A percentile compares a stretch with the other conserved stretches of the same genome.
These are phyloP conservation scores for Phytophthora sp. DNA, from an alignment of 352 stramenopile genomes.

Conservation along the genomic window DNA sequence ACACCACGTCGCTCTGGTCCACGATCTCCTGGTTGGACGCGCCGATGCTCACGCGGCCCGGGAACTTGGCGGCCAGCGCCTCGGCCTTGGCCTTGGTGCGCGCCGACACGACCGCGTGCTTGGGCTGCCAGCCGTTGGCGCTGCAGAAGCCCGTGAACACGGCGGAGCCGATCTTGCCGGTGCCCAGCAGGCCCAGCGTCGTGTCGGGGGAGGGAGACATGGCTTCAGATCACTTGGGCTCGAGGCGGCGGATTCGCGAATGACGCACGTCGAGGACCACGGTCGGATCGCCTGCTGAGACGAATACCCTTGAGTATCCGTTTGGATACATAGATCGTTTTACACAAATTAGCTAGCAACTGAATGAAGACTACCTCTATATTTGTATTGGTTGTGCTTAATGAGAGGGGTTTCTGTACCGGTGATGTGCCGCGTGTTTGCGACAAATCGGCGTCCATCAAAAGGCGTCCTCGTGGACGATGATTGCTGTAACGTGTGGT, in stretches of 20 bases:
- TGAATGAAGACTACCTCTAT: no score
- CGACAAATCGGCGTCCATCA: no score
- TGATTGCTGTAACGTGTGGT: slow-evolving; percentile 1
- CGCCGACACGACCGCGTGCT: slow-evolving; percentile 73
- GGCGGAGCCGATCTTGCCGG: slow-evolving; percentile 88
- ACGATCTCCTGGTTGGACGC: slow-evolving; percentile 84
- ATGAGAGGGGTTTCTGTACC: no score
- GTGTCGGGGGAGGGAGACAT: slow-evolving; percentile 65
- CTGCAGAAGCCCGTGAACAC: slow-evolving; percentile 86
- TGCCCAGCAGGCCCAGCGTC: slow-evolving; percentile 80
- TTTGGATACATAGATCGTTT: no score
- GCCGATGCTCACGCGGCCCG: slow-evolving; percentile 63
- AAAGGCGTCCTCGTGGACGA: no score
- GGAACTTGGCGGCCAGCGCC: slow-evolving; percentile 74
- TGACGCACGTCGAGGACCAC: slow-evolving; percentile 15
- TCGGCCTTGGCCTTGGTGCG: slow-evolving; percentile 82
- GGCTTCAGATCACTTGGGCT: slow-evolving; percentile 6
- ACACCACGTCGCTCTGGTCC: slow-evolving; percentile 83
- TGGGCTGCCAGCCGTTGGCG: slow-evolving; percentile 74
- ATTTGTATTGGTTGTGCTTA: no score
- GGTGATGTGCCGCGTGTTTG: no score
- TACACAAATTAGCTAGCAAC: no score
- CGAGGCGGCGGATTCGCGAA: slow-evolving; percentile 11
- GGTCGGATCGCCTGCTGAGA: no score
- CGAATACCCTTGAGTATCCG: no score